Percentiles rank a stretch among this genome's conserved stretches.
Evolutionary conservation across 208 protist species (phyloP).

Genomic region (Porcisia hertigi): DNA sequence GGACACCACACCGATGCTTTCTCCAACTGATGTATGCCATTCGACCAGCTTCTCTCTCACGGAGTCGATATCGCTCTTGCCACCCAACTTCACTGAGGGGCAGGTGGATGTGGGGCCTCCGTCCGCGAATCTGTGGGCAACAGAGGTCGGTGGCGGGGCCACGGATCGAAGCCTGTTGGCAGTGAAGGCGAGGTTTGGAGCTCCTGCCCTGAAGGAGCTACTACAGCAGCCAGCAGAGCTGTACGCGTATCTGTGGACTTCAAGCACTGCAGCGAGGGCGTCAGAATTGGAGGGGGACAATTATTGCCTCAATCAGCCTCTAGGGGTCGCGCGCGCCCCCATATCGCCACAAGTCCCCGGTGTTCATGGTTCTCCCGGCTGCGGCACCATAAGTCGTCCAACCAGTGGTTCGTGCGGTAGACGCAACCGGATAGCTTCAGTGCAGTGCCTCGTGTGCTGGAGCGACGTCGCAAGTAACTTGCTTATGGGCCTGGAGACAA

Average conservation of each 20-base stretch:
- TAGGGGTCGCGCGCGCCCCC: not conserved
- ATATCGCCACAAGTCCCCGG: not conserved
- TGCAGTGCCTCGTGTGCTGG: slow-evolving; percentile 67
- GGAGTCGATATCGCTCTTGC: not conserved
- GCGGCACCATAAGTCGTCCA: not conserved
- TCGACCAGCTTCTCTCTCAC: slow-evolving; percentile 1
- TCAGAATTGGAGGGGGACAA: slow-evolving; percentile 7
- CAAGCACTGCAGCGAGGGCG: slow-evolving; percentile 1
- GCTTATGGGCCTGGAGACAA: slow-evolving; percentile 46
- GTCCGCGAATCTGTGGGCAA: not conserved
- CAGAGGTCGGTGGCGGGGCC: not conserved
- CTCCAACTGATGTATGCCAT: not conserved
- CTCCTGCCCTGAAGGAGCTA: slow-evolving; percentile 16
- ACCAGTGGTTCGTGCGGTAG: not conserved
- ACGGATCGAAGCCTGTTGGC: slow-evolving; percentile 10
- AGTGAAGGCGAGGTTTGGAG: slow-evolving; percentile 6
- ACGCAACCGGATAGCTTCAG: slow-evolving; percentile 9
- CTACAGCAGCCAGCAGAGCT: slow-evolving; percentile 18
- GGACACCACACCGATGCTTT: not conserved
- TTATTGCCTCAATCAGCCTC: not conserved
- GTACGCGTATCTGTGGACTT: slow-evolving; percentile 21
- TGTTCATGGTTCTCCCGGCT: not conserved
- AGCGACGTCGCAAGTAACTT: slow-evolving; percentile 84
- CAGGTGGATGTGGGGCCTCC: not conserved
- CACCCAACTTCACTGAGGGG: not conserved